Evolutionary conservation across 2,329 filamentous ascomycete genomes (phyloP).

Genomic region (Zarea fungicola): DNA sequence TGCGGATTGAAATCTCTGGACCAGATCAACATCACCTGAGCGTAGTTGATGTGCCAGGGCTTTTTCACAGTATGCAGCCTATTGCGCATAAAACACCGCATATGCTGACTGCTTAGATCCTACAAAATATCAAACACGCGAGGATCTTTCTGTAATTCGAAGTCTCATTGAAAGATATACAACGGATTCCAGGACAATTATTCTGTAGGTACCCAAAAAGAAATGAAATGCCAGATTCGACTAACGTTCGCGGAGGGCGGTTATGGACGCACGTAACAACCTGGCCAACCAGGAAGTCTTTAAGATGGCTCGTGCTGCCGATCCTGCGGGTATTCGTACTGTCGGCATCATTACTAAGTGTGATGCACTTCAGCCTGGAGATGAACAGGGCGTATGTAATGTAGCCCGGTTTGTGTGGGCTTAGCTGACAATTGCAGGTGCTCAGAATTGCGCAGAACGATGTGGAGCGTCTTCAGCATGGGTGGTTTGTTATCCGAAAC

Average conservation of each 20-base stretch:
- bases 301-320: conserved; percentile 1
- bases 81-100: too few relatives aligned
- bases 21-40: conserved; percentile 3
- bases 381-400: not conserved
- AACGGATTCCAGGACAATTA: not conserved
- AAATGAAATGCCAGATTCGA: not conserved
- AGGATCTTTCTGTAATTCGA: not conserved
- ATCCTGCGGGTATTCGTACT: not conserved
- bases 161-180: conserved; percentile 1
- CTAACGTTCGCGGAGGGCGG: not conserved
- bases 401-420: not conserved
- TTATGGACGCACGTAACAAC: conserved; percentile 6
- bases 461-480: not conserved
- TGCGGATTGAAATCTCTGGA: not conserved
- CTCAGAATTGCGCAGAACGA: not conserved
- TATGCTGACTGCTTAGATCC: not conserved
- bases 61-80: not conserved
- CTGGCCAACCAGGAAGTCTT: conserved; percentile 6
- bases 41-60: conserved; percentile 1
- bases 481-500: conserved; percentile 2
- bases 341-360: conserved; percentile 1
- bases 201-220: not conserved
- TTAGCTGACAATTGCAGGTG: not conserved
- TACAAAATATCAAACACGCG: conserved; percentile 1
- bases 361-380: conserved; percentile 1